Conservation (phyloP, 371 early-diverging fungal genomes). For the Apophysomyces ossiformis region DNA sequence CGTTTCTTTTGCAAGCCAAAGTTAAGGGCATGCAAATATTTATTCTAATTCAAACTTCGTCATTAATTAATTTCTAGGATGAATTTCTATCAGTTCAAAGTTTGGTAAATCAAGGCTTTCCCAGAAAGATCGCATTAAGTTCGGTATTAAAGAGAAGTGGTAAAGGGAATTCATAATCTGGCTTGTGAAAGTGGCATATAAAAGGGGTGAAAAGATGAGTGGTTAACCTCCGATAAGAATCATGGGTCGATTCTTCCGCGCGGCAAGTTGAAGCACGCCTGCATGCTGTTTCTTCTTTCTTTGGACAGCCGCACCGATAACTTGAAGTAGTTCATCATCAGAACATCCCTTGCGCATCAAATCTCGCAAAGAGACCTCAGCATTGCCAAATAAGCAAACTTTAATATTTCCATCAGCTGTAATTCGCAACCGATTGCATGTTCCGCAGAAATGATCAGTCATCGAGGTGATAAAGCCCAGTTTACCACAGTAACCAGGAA, state of each 20-base stretch:
- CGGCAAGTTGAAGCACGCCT: constrained; percentile 84
- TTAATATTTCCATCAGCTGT: constrained; percentile 96
- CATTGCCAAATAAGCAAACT: constrained; percentile 90
- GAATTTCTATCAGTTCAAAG: too few species aligned
- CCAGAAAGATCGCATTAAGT: too few species aligned
- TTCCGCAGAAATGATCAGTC: constrained; percentile 94
- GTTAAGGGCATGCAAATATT: too few species aligned
- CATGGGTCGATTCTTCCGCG: constrained; percentile 92
- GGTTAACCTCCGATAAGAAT: constrained; percentile 89
- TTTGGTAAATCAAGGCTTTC: too few species aligned
- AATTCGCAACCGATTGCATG: constrained; percentile 91
- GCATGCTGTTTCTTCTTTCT: constrained; percentile 92
- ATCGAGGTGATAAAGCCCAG: constrained; percentile 96
- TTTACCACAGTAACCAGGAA: constrained; percentile 82
- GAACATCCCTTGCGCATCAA: constrained; percentile 69
- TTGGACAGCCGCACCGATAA: constrained; percentile 80
- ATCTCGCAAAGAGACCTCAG: constrained; percentile 86
- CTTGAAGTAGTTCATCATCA: constrained; percentile 69
- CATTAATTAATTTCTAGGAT: too few species aligned
- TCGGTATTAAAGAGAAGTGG: too few species aligned
- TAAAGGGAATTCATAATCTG: too few species aligned
- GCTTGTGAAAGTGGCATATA: not conserved
- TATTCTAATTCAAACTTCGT: too few species aligned
- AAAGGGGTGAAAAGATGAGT: not conserved
- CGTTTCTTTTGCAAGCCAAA: too few species aligned